Conservation (phyloP, 495 filamentous ascomycete genomes). For the Penicillium alfredii region DNA sequence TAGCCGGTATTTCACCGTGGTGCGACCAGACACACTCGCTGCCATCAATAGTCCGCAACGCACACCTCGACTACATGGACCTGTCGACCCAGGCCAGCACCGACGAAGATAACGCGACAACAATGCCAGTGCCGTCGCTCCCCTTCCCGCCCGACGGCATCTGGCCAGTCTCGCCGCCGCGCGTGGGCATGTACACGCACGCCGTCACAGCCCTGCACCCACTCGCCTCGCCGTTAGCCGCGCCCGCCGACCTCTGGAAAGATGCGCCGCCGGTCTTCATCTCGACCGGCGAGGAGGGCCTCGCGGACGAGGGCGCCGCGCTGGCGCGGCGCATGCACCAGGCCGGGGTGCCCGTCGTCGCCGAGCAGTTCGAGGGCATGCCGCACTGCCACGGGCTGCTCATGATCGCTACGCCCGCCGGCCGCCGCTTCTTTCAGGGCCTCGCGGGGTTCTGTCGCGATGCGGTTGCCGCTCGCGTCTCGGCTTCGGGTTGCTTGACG, state of each 20-base stretch:
- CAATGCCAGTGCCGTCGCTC: constrained; percentile 16
- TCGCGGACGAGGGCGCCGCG: constrained; percentile 65
- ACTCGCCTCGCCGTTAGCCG: constrained; percentile 63
- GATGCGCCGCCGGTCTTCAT: constrained; percentile 67
- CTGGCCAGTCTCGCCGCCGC: constrained; percentile 70
- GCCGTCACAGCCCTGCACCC: constrained; percentile 63
- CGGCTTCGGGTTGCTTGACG: constrained; percentile 25
- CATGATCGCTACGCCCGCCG: constrained; percentile 44
- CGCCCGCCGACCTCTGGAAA: constrained; percentile 53
- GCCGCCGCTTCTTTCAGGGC: constrained; percentile 47
- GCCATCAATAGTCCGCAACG: constrained; percentile 60
- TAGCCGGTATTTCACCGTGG: constrained; percentile 66
- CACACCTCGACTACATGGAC: constrained; percentile 70
- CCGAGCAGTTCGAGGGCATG: constrained; percentile 80
- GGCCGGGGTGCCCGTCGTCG: constrained; percentile 59
- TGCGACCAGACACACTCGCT: constrained; percentile 67
- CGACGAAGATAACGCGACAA: constrained; percentile 22
- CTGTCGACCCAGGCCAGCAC: constrained; percentile 16
- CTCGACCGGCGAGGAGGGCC: constrained; percentile 69
- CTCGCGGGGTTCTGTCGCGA: constrained; percentile 51
- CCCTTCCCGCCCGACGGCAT: constrained; percentile 46
- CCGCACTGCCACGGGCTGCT: constrained; percentile 77
- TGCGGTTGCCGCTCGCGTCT: constrained; percentile 28
- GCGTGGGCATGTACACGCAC: constrained; percentile 62
- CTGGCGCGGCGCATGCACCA: constrained; percentile 52